Evolutionary conservation across 139 green algal genomes (phyloP).

Genomic region (Tetradesmus obliquus): DNA sequence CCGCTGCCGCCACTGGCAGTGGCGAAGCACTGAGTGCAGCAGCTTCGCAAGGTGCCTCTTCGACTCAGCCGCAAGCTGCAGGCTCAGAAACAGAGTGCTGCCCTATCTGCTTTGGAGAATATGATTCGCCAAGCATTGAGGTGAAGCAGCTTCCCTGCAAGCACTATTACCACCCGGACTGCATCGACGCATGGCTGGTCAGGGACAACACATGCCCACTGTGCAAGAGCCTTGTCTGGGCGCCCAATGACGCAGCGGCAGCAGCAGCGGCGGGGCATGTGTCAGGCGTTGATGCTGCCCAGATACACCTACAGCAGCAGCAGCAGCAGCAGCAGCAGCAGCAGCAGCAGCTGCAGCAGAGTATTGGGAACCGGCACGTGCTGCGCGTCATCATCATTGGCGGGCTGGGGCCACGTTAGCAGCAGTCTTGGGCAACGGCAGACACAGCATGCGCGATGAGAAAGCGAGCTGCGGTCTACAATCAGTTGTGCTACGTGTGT

Average conservation of each 20-base stretch:
- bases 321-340: background rate
- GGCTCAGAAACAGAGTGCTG: background rate
- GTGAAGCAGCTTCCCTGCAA: slow-evolving; percentile 32
- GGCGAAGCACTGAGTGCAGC: background rate
- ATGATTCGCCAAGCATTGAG: background rate
- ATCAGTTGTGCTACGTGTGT: no score
- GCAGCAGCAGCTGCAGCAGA: slow-evolving; percentile 6
- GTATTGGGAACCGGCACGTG: background rate
- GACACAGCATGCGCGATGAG: no score
- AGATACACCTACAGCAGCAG: background rate
- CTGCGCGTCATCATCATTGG: background rate
- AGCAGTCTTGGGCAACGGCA: background rate
- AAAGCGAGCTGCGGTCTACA: no score
- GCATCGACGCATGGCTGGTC: slow-evolving; percentile 29
- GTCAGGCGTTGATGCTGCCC: background rate
- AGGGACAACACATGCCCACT: slow-evolving; percentile 16
- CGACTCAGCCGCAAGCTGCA: background rate
- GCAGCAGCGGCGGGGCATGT: background rate
- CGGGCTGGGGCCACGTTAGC: background rate
- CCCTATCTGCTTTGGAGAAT: slow-evolving; percentile 28
- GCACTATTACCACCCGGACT: slow-evolving; percentile 23
- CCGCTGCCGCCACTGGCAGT: background rate
- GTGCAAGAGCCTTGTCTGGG: slow-evolving; percentile 24
- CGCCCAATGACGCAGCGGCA: background rate
- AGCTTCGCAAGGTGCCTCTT: background rate